These are phyloP conservation scores for Pestalotiopsis sp. DNA, from an alignment of 2,329 filamentous ascomycete genomes.

Conservation along the genomic window DNA sequence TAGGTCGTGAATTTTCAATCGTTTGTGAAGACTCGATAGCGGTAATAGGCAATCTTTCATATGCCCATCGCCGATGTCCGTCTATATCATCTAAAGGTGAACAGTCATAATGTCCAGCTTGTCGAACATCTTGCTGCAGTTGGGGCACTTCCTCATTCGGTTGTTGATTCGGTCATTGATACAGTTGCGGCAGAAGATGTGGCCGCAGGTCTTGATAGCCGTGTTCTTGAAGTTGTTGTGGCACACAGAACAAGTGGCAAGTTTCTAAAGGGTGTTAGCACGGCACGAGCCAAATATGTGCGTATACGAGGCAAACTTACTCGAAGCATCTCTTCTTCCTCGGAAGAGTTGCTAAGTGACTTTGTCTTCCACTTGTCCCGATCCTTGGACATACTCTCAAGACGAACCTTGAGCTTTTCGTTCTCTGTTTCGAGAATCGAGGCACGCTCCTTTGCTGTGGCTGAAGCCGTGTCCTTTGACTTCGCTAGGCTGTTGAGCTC, in stretches of 20 bases:
- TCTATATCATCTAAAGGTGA: slow-evolving; percentile 44
- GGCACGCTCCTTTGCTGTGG: slow-evolving; percentile 57
- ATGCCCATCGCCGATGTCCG: not conserved
- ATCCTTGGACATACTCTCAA: slow-evolving; percentile 81
- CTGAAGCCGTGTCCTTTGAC: slow-evolving; percentile 69
- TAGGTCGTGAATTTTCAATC: no score
- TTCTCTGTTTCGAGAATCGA: slow-evolving; percentile 72
- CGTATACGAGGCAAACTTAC: slow-evolving; percentile 60
- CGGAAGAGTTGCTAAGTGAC: slow-evolving; percentile 77
- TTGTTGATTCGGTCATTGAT: slow-evolving; percentile 88
- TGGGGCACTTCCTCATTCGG: slow-evolving; percentile 92
- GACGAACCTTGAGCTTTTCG: slow-evolving; percentile 76
- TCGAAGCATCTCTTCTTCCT: slow-evolving; percentile 83
- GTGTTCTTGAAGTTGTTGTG: slow-evolving; percentile 94
- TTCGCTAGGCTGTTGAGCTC: slow-evolving; percentile 77
- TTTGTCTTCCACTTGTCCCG: slow-evolving; percentile 86
- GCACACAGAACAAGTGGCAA: slow-evolving; percentile 90
- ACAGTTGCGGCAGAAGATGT: slow-evolving; percentile 90
- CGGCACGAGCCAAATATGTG: not conserved
- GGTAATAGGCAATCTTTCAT: not conserved
- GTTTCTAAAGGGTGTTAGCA: slow-evolving; percentile 55
- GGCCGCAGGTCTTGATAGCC: slow-evolving; percentile 89
- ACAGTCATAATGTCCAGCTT: slow-evolving; percentile 84
- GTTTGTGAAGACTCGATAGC: not conserved
- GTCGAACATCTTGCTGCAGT: slow-evolving; percentile 90